Conservation (phyloP, 2,329 filamentous ascomycete genomes). For the Leptographium flavum region DNA sequence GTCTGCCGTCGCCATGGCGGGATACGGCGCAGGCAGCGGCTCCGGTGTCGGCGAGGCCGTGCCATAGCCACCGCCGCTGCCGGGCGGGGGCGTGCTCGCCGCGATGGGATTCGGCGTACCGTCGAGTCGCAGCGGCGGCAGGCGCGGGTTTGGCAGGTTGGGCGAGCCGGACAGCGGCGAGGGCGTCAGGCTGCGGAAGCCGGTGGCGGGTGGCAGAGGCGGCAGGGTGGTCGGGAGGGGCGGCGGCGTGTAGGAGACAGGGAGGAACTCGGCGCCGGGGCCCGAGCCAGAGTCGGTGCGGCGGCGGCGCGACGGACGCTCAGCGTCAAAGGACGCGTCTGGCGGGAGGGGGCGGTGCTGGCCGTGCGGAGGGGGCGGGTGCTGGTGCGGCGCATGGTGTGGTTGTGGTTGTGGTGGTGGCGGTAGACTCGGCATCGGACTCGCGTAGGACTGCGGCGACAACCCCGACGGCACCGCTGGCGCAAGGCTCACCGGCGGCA, state of each 20-base stretch:
- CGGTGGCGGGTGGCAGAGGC: background rate
- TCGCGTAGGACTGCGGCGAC: too few species aligned
- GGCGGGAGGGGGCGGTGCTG: too few species aligned
- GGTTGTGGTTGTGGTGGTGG: slow-evolving; percentile 3
- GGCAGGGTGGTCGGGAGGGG: slow-evolving; percentile 2
- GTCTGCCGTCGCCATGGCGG: background rate
- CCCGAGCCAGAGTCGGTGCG: slow-evolving; percentile 10
- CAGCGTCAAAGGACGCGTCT: slow-evolving; percentile 12
- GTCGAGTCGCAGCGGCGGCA: slow-evolving; percentile 8
- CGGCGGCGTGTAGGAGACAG: background rate
- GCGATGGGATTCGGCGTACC: too few species aligned
- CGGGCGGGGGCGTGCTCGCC: slow-evolving; percentile 15
- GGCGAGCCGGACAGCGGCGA: slow-evolving; percentile 8
- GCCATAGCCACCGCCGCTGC: slow-evolving; percentile 9
- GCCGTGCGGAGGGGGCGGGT: too few species aligned
- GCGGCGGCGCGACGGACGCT: slow-evolving; percentile 8
- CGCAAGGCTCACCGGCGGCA: background rate
- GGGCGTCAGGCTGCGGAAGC: slow-evolving; percentile 8
- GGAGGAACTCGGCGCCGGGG: slow-evolving; percentile 3
- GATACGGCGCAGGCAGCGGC: slow-evolving; percentile 1
- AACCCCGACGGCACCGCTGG: too few species aligned
- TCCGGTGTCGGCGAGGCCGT: slow-evolving; percentile 6
- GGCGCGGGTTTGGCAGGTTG: slow-evolving; percentile 3
- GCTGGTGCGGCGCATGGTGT: slow-evolving; percentile 1
- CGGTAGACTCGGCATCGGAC: too few species aligned